Conservation (phyloP, 306 rosid species). For the Cicer yamashitae region DNA sequence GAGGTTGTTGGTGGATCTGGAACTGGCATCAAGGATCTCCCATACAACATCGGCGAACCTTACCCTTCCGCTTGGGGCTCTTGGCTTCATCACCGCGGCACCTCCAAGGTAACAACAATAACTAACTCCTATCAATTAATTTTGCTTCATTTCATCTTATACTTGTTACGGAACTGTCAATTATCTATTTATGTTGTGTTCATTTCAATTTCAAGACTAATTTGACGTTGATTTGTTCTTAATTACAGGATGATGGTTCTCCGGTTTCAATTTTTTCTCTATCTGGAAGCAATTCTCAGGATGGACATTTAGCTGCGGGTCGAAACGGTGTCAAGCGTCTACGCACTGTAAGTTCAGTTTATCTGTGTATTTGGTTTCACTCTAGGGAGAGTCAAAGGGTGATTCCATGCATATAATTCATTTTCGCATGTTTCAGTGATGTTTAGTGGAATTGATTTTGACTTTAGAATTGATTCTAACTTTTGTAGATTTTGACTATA, state of each 20-base stretch:
- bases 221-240: conserved; percentile 27
- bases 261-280: conserved; percentile 85
- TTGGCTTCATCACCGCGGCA: conserved; percentile 90
- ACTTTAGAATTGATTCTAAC: too few relatives aligned
- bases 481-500: too few relatives aligned
- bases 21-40: conserved; percentile 85
- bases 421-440: too few relatives aligned
- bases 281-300: conserved; percentile 86
- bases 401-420: too few relatives aligned
- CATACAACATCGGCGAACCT: conserved; percentile 87
- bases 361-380: background rate
- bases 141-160: conserved; percentile 16
- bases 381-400: too few relatives aligned
- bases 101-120: conserved; percentile 62
- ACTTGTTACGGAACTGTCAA: background rate
- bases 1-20: conserved; percentile 99
- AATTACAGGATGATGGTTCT: conserved; percentile 85
- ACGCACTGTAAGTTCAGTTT: conserved; percentile 60
- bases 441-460: too few relatives aligned
- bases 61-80: conserved; percentile 96
- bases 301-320: conserved; percentile 90
- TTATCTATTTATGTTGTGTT: background rate
- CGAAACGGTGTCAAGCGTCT: conserved; percentile 95
- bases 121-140: too few relatives aligned
- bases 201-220: conserved; percentile 39